Evolutionary conservation across 192 early-diverging fungal species (phyloP).

Genomic region (Coemansia interrupta): DNA sequence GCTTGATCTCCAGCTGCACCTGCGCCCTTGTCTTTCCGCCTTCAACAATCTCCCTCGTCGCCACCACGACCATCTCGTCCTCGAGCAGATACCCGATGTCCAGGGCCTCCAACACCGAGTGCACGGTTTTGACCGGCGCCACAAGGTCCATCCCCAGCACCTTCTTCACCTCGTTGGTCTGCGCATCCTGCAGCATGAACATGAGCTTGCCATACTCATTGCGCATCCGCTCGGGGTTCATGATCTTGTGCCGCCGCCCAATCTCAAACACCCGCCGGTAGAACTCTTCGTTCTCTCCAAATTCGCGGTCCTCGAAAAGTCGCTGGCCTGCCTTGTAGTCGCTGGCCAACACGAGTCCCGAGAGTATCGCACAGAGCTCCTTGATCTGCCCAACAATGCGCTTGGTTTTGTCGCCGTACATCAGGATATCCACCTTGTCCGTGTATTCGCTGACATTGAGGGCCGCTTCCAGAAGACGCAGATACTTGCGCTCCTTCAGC

Average conservation of each 20-base stretch:
- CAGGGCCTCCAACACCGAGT: conserved; percentile 67
- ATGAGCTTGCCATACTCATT: conserved; percentile 93
- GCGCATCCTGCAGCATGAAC: conserved; percentile 82
- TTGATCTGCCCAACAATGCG: conserved; percentile 93
- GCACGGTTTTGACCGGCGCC: conserved; percentile 85
- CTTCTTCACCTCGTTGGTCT: conserved; percentile 67
- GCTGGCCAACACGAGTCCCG: conserved; percentile 80
- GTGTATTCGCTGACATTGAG: conserved; percentile 89
- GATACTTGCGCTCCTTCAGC: conserved; percentile 84
- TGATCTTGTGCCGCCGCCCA: conserved; percentile 79
- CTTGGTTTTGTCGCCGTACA: conserved; percentile 77
- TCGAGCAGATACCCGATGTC: conserved; percentile 66
- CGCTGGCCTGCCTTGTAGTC: conserved; percentile 82
- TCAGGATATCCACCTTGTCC: conserved; percentile 76
- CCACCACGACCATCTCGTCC: conserved; percentile 71
- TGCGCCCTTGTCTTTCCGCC: conserved; percentile 62
- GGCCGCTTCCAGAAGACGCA: conserved; percentile 91
- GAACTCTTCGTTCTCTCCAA: conserved; percentile 74
- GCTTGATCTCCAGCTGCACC: conserved; percentile 80
- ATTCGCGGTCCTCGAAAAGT: conserved; percentile 64
- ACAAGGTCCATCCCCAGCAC: conserved; percentile 80
- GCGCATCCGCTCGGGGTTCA: conserved; percentile 97
- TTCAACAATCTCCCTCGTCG: conserved; percentile 64
- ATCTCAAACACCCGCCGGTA: conserved; percentile 70
- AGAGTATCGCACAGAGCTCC: conserved; percentile 92